A percentile compares a stretch with the other conserved stretches of the same genome.
Conservation (phyloP, 768 basidiomycete species). For the Xerocomus brunneocitrinus region DNA sequence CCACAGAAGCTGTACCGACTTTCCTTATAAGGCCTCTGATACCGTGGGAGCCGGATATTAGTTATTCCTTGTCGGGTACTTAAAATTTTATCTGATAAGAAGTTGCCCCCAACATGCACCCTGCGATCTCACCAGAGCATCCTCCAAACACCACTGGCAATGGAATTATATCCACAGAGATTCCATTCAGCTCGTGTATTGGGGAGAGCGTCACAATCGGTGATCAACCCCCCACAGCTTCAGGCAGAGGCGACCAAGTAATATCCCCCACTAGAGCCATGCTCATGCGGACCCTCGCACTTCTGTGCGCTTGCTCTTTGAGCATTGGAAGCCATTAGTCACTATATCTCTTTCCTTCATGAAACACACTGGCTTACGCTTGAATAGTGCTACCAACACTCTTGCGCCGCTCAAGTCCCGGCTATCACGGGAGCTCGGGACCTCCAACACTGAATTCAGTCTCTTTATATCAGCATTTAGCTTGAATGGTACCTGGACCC, state of each 20-base stretch:
- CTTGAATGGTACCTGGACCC: constrained; percentile 74
- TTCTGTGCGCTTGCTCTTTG: constrained; percentile 67
- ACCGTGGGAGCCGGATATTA: constrained; percentile 9
- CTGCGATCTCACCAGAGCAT: constrained; percentile 1
- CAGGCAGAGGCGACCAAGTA: constrained; percentile 4
- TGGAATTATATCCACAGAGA: neutral
- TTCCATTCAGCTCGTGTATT: neutral
- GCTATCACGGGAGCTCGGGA: constrained; percentile 63
- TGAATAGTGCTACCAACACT: constrained; percentile 59
- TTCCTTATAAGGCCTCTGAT: neutral
- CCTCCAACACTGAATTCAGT: constrained; percentile 73
- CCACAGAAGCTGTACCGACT: neutral
- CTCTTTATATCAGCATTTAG: constrained; percentile 73
- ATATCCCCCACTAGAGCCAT: constrained; percentile 34
- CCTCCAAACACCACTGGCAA: neutral
- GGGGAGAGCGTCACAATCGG: neutral
- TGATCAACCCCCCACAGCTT: neutral
- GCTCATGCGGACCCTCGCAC: constrained; percentile 53
- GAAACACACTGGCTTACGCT: constrained; percentile 1
- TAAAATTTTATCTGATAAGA: constrained; percentile 26
- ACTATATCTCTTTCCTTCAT: constrained; percentile 39
- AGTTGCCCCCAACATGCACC: neutral
- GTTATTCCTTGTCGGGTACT: constrained; percentile 6
- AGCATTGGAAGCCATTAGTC: constrained; percentile 82
- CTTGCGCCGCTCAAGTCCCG: constrained; percentile 76